Evolutionary conservation across 2,329 filamentous ascomycete species (phyloP), one percentile per base, ranked within the genome.

Genomic region (Alternaria brassicicola): DNA sequence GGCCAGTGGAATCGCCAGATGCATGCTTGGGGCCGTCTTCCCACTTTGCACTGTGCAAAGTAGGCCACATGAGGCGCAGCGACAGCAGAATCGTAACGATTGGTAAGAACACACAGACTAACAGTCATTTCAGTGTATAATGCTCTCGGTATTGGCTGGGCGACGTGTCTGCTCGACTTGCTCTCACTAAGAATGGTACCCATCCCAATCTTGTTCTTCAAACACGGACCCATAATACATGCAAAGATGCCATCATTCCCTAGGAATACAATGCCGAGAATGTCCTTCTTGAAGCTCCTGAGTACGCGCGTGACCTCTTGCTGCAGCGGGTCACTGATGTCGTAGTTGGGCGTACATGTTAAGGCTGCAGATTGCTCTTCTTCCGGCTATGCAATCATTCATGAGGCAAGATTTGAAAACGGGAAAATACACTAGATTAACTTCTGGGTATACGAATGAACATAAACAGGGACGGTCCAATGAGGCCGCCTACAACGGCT

Each of bases 11-110:
- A 75, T 78, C 39, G 65, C 76, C n/a, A 67, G 77, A 28, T 78
- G 76, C 28, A 70, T 67, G 31, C 68, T 78, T 25, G 75, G 75
- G 19, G 76, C 73, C 3, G 68, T 69, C 3, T 75, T 76, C 23
- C 76, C 77, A 1, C 58, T 79, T 9, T 79, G 78, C 50, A 78
- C 76, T 0, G 62, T 74, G 5, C 76, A 78, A 46, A 78, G 71
- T 73, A 65, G 33, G 68, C 57, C 19, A 17, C n/a, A 31, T 6
- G 8, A 33, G 4, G 2, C 1, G 9, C 13, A 12, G 7, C 50
- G 10, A 30, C 30, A 1, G 9, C 23, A 43, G 13, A 10, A 6
- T 30, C 30, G 35, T 9, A 36, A 19, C 7, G 0, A 36, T 38
- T 4, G 19, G 21, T 3, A 35, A 15, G 17, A 35, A 33, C 26